Base-by-base conservation (phyloP, 805 yeast genomes). In the Pichia membranifaciens region DNA sequence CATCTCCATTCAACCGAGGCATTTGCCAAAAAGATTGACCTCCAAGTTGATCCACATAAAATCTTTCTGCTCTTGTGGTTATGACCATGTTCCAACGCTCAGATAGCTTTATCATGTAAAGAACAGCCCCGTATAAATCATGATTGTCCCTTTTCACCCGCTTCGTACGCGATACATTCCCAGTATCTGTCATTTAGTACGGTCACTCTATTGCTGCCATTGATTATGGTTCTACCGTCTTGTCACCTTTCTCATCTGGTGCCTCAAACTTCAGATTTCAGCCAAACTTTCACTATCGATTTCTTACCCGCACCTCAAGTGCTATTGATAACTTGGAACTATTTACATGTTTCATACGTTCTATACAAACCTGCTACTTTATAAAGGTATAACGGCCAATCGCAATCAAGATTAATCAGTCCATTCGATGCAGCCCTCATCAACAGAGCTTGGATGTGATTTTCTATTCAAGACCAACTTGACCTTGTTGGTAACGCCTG, bases 401-500 rank as follows among this genome's bases (percentile, higher is more conserved):
- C 35, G 10, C 9, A 8, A 10, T 33, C 4, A 17, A 10, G 33
- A n/a, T 43, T 45, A 60, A 39, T 72, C 69, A 34, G 65, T 59
- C 82, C 82, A 77, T 54, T 77, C 79, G 20, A 77, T 57, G 44
- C 67, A 65, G 23, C 66, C 64, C 16, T 66, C 62, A 43, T 72
- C 76, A 44, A 62, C 62, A 41, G 68, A 58, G 48, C 71, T 75
- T 10, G 73, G 67, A 43, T 59, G 60, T 39, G 80, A 73, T 62
- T 81, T 84, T 51, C 86, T 70, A 44, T 72, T 76, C 57, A 87
- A 73, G 17, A 83, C 71, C 49, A 73, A 71, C 48, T 74, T 69
- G 49, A 87, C 73, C 65, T 86, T 85, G 56, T 67, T 72, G 37
- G 66, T 71, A 25, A 82, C 76, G 38, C 95, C 95, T 55, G 73